These are phyloP conservation scores for Talaromyces sp. DNA, from an alignment of 2,329 filamentous ascomycete species.

Conservation along the genomic window DNA sequence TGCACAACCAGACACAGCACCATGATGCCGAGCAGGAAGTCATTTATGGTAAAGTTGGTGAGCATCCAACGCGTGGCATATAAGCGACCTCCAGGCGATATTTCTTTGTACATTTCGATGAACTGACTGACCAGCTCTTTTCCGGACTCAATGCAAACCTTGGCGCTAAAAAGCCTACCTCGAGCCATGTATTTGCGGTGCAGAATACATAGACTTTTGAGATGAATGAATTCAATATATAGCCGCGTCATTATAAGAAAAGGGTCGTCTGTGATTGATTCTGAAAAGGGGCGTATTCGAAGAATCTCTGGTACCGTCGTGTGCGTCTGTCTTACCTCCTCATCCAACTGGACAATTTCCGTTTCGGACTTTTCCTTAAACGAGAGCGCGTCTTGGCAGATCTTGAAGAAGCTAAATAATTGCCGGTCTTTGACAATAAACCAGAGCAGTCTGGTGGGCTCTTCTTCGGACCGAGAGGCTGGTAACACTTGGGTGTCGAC, in stretches of 20 bases:
- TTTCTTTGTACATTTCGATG: constrained; percentile 41
- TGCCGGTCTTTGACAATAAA: constrained; percentile 27
- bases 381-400: constrained; percentile 16
- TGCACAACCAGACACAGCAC: constrained; percentile 44
- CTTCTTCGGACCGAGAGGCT: constrained; percentile 41
- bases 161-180: constrained; percentile 32
- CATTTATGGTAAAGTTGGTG: constrained; percentile 51
- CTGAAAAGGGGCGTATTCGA: constrained; percentile 18
- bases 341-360: constrained; percentile 18
- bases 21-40: constrained; percentile 55
- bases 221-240: constrained; percentile 45
- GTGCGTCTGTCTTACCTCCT: constrained; percentile 16
- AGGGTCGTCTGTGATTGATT: constrained; percentile 41
- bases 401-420: constrained; percentile 22
- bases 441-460: constrained; percentile 42
- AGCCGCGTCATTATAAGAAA: constrained; percentile 45
- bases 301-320: constrained; percentile 17
- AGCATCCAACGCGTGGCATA: constrained; percentile 51
- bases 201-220: constrained; percentile 44
- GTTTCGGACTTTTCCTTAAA: constrained; percentile 12
- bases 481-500: constrained; percentile 45
- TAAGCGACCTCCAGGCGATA: constrained; percentile 46
- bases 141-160: constrained; percentile 41
- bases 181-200: constrained; percentile 46
- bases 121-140: constrained; percentile 43